Evolutionary conservation across 371 early-diverging fungal species (phyloP).

Genomic region (Vavraia culicis): DNA sequence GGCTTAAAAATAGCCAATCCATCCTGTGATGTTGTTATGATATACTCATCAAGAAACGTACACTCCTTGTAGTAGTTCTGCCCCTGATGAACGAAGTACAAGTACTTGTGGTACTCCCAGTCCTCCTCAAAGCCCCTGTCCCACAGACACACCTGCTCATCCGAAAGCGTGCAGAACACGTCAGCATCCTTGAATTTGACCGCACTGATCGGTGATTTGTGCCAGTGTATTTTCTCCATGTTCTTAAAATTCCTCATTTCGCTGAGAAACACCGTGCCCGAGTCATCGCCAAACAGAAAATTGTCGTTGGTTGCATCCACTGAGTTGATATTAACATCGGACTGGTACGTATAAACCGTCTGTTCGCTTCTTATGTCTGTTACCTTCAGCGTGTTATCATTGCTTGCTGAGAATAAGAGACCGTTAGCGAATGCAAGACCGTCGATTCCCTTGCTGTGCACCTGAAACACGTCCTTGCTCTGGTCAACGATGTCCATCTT

Average conservation of each 20-base stretch:
- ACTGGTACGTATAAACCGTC: not conserved
- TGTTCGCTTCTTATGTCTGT: constrained; percentile 23
- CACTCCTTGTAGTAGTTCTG: constrained; percentile 41
- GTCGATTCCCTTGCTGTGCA: constrained; percentile 26
- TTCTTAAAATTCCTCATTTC: constrained; percentile 22
- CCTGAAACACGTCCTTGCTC: not conserved
- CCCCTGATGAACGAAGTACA: constrained; percentile 43
- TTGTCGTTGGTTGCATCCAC: constrained; percentile 34
- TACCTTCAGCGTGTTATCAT: constrained; percentile 17
- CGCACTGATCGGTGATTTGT: constrained; percentile 32
- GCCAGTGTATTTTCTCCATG: constrained; percentile 31
- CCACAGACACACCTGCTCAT: constrained; percentile 41
- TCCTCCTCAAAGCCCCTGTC: constrained; percentile 37
- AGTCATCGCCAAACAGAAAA: constrained; percentile 38
- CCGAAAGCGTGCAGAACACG: constrained; percentile 30
- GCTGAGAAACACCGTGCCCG: constrained; percentile 26
- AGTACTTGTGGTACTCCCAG: constrained; percentile 39
- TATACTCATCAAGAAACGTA: constrained; percentile 13
- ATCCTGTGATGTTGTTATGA: constrained; percentile 10
- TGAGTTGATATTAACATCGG: constrained; percentile 34
- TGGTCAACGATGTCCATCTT: constrained; percentile 2
- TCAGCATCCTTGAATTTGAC: constrained; percentile 31
- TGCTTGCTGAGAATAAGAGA: constrained; percentile 17
- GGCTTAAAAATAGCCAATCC: constrained; percentile 18
- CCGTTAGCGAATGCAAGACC: constrained; percentile 2